These are phyloP conservation scores for Hymenoscyphus fructigenus DNA, from an alignment of 2,329 filamentous ascomycete species.

Conservation along the genomic window DNA sequence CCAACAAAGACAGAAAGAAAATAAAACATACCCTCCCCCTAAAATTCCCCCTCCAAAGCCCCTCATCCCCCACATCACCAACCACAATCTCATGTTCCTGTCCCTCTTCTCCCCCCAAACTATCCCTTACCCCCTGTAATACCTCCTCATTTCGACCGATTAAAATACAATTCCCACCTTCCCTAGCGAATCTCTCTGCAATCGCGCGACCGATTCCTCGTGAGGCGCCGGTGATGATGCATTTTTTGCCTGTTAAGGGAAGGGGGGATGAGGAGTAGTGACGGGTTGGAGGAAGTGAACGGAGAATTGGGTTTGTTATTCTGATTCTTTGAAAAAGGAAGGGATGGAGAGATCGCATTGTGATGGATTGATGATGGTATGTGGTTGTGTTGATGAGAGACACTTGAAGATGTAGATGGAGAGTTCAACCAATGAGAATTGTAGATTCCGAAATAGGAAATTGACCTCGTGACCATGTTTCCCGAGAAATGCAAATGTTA, in stretches of 20 bases:
- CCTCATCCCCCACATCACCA: slow-evolving; percentile 33
- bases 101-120: slow-evolving; percentile 1
- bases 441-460: no score
- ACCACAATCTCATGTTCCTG: slow-evolving; percentile 24
- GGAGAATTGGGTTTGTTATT: background rate
- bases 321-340: no score
- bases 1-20: background rate
- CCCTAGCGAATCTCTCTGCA: slow-evolving; percentile 61
- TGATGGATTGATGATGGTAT: background rate
- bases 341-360: background rate
- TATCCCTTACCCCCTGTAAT: slow-evolving; percentile 61
- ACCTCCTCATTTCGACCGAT: slow-evolving; percentile 58
- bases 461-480: no score
- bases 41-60: slow-evolving; percentile 30
- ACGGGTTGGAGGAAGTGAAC: background rate
- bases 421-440: background rate
- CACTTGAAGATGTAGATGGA: background rate
- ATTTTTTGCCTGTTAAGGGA: background rate
- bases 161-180: slow-evolving; percentile 60
- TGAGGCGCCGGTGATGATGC: slow-evolving; percentile 63
- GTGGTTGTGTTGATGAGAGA: background rate
- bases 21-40: slow-evolving; percentile 23
- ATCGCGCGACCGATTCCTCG: slow-evolving; percentile 70
- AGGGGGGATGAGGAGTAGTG: background rate
- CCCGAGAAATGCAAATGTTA: no score